These are phyloP conservation scores for Orobanche coerulescens DNA, from an alignment of 257 asterid genomes.

Conservation along the genomic window DNA sequence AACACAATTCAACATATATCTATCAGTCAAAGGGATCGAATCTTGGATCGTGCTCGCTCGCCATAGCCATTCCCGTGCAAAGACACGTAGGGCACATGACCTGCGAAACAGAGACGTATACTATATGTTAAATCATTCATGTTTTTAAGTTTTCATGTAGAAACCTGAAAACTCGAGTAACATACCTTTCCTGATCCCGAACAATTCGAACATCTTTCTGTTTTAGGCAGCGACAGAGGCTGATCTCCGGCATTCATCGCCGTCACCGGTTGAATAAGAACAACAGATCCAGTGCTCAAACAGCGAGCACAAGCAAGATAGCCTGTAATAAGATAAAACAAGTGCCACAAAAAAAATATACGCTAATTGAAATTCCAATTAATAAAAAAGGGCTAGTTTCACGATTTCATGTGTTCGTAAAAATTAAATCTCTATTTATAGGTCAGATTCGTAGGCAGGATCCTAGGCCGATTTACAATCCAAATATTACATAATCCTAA, in stretches of 20 bases:
- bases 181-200: conserved; percentile 90
- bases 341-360: conserved; percentile 17
- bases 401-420: too few relatives aligned
- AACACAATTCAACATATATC: background rate
- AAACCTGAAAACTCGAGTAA: background rate
- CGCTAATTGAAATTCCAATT: too few relatives aligned
- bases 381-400: too few relatives aligned
- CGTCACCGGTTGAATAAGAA: conserved; percentile 69
- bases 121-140: too few relatives aligned
- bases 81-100: conserved; percentile 98
- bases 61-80: conserved; percentile 98
- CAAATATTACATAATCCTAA: background rate
- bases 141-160: too few relatives aligned
- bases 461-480: background rate
- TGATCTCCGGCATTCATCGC: conserved; percentile 38
- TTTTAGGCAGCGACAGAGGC: conserved; percentile 61
- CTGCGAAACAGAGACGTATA: conserved; percentile 30
- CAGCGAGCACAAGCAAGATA: conserved; percentile 97
- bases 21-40: conserved; percentile 76
- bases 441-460: background rate
- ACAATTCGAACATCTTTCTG: conserved; percentile 83
- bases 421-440: too few relatives aligned
- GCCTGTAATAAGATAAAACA: conserved; percentile 38
- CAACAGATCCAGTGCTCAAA: conserved; percentile 69
- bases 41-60: conserved; percentile 91